Evolutionary conservation across 164 flowering plant genomes (phyloP), one percentile per base, ranked within the genome.

Genomic region (Nelumbo lutea): DNA sequence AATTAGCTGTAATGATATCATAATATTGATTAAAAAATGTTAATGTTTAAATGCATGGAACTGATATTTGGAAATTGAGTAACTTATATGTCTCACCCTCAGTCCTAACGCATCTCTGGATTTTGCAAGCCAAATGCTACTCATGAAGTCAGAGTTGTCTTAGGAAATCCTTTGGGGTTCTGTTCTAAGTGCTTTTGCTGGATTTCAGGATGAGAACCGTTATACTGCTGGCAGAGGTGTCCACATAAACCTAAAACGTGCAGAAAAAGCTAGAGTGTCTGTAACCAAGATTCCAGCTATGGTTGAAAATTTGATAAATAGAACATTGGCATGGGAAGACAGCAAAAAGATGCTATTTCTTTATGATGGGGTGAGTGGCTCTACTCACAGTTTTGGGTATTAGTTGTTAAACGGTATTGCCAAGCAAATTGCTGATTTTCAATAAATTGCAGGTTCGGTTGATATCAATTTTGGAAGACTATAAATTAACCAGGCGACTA

Each of bases 231-330:
- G 96, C 50, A 84, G 93, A 83, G 96, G 98, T 68, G 89, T 80
- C 59, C 98, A 93, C 78, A 75, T 89, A 52, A 89, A 85, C 76
- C 87, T 93, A 53, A 90, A 90, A 76, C 93, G 93, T 68, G 97
- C 98, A 40, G 98, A 93, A 72, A 79, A 85, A 75, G 97, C 97
- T 76, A 81, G 97, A 64, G 81, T 90, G 39, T 80, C 86, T 65
- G 81, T 89, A 10, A 87, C 51, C 81, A 93, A 93, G 83, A 90
- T 93, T 77, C 96, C 98, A 93, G 98, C 81, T 52, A 86, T 91
- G 62, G 94, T 93, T 44, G 93, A 93, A 70, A 86, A 77, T 79
- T 76, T 93, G 73, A 86, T 90, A 76, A 78, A 68, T 73, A 85
- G 75, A 79, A 82, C 97, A n/a, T 68, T 84, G 38, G 82, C 85